Percentiles rank a stretch among this genome's conserved stretches.
These are phyloP conservation scores for Olyra latifolia DNA, from an alignment of 176 grass and related monocot species.

Conservation along the genomic window DNA sequence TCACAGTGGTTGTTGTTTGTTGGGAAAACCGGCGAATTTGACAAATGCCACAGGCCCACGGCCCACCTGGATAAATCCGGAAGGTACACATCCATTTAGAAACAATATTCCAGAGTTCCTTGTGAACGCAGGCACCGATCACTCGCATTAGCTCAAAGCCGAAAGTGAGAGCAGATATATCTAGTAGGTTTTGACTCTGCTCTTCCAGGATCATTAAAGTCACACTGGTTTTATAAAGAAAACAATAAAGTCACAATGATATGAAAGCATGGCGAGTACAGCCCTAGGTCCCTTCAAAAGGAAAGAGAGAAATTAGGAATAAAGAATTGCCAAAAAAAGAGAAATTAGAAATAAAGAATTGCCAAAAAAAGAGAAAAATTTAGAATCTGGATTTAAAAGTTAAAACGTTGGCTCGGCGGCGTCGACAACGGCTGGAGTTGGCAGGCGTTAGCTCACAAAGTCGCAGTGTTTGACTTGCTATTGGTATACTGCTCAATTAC, in stretches of 20 bases:
- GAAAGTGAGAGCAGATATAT: not conserved
- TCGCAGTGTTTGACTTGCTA: not conserved
- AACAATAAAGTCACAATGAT: too few species aligned
- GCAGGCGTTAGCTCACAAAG: not conserved
- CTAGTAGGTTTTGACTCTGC: not conserved
- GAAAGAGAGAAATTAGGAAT: too few species aligned
- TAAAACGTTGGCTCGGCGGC: not conserved
- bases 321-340: not conserved
- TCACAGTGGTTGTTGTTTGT: not conserved
- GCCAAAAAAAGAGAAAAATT: not conserved
- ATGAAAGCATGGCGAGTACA: not conserved
- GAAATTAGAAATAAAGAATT: not conserved
- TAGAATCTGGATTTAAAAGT: not conserved
- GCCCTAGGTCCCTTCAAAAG: too few species aligned
- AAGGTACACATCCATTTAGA: too few species aligned
- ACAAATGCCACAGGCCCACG: not conserved
- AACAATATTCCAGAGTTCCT: too few species aligned
- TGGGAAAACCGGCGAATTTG: not conserved
- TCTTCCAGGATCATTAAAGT: not conserved
- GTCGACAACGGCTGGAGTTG: not conserved
- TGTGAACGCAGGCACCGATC: too few species aligned
- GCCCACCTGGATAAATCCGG: too few species aligned
- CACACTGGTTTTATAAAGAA: not conserved
- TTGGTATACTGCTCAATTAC: not conserved
- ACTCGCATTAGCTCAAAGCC: not conserved